Evolutionary conservation across 2,329 filamentous ascomycete genomes (phyloP).

Genomic region (Neofusicoccum parvum): DNA sequence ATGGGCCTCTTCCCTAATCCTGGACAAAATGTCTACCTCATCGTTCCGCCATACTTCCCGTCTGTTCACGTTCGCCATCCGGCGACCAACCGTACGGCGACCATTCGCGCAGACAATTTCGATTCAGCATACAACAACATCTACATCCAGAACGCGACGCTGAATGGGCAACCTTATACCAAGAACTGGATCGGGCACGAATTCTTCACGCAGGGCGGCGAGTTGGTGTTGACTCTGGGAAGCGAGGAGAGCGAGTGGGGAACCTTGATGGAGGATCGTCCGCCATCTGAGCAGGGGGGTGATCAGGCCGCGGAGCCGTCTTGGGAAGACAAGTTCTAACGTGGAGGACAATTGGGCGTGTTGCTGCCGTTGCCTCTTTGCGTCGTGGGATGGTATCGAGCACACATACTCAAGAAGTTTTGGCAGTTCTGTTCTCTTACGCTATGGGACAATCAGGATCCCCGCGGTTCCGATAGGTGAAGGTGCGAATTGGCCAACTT

Average conservation of each 20-base stretch:
- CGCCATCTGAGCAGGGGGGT: conserved; percentile 32
- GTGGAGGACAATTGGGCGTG: no score
- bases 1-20: conserved; percentile 51
- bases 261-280: conserved; percentile 43
- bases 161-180: conserved; percentile 46
- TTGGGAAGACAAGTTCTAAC: not conserved
- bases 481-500: no score
- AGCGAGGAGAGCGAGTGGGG: conserved; percentile 48
- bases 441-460: no score
- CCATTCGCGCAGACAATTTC: conserved; percentile 44
- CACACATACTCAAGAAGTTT: no score
- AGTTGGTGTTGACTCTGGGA: conserved; percentile 46
- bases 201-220: conserved; percentile 48
- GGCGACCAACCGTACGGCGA: conserved; percentile 45
- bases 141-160: conserved; percentile 47
- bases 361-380: no score
- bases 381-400: no score
- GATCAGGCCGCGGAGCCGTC: not conserved
- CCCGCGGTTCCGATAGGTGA: no score
- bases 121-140: conserved; percentile 45
- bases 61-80: conserved; percentile 42
- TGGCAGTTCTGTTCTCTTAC: no score
- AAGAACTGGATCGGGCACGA: conserved; percentile 50
- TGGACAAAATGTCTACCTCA: conserved; percentile 52
- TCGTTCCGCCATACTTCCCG: conserved; percentile 51